A percentile compares a stretch with the other conserved stretches of the same genome.
Evolutionary conservation across 2,329 filamentous ascomycete genomes (phyloP).

Genomic region (Dothidotthia symphoricarpi): DNA sequence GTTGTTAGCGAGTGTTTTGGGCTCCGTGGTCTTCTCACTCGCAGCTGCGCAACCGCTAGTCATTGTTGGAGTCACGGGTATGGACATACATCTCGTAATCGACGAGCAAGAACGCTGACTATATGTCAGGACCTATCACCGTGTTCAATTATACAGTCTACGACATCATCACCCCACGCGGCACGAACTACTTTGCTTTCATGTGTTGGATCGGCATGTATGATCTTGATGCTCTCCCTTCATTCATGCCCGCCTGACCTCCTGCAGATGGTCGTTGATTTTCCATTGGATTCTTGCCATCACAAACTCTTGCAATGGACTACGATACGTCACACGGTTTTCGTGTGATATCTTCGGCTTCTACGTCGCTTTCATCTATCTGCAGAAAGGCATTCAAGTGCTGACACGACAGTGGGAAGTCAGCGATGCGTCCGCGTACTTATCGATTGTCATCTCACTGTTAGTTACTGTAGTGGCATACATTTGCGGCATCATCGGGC

Average conservation of each 20-base stretch:
- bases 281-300: constrained; percentile 82
- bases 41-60: constrained; percentile 81
- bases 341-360: constrained; percentile 93
- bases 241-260: neutral
- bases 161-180: constrained; percentile 75
- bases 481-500: constrained; percentile 68
- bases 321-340: constrained; percentile 88
- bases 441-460: constrained; percentile 73
- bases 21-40: constrained; percentile 75
- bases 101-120: neutral
- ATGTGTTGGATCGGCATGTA: constrained; percentile 88
- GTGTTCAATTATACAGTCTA: constrained; percentile 95
- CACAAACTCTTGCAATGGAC: constrained; percentile 81
- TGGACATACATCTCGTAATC: neutral
- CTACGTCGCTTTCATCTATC: constrained; percentile 88
- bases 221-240: constrained; percentile 31
- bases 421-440: constrained; percentile 65
- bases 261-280: constrained; percentile 69
- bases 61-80: constrained; percentile 84
- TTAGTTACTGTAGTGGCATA: constrained; percentile 78
- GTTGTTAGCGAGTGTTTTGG: constrained; percentile 79
- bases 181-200: constrained; percentile 80
- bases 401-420: constrained; percentile 69
- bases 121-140: constrained; percentile 70
- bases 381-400: constrained; percentile 88